Percentiles rank a stretch among this genome's conserved stretches.
Conservation (phyloP, 768 basidiomycete species). For the Lactarius akahatsu region DNA sequence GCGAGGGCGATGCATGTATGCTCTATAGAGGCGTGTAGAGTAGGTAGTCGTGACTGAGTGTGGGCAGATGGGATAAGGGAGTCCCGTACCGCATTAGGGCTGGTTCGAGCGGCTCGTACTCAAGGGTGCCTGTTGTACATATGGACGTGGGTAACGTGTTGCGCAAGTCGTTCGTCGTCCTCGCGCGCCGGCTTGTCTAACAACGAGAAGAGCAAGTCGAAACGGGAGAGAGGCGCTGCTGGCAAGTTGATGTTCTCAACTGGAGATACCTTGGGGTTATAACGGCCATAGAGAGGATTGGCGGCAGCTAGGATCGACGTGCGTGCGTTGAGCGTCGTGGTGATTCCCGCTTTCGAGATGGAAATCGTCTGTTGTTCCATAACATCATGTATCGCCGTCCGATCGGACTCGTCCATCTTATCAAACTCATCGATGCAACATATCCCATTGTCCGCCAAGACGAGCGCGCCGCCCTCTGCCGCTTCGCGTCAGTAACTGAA, state of each 20-base stretch:
- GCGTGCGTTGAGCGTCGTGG: slow-evolving; percentile 95
- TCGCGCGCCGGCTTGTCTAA: too few relatives aligned
- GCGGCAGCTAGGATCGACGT: slow-evolving; percentile 98
- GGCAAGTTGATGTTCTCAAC: too few relatives aligned
- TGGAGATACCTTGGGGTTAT: slow-evolving; percentile 96
- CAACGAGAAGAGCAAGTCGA: too few relatives aligned
- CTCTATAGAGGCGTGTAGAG: slow-evolving; percentile 45
- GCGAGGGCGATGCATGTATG: slow-evolving; percentile 96
- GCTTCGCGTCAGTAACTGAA: slow-evolving; percentile 10
- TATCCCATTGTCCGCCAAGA: slow-evolving; percentile 98
- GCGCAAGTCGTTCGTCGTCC: too few relatives aligned
- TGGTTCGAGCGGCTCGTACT: too few relatives aligned
- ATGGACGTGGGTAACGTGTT: too few relatives aligned
- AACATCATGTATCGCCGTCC: slow-evolving; percentile 99
- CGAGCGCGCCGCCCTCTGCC: slow-evolving; percentile 97
- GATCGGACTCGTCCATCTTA: slow-evolving; percentile 98
- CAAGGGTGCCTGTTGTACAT: too few relatives aligned
- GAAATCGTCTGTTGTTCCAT: slow-evolving; percentile 99
- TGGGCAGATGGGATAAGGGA: neutral
- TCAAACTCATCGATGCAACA: slow-evolving; percentile 99
- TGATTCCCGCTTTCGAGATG: slow-evolving; percentile 98
- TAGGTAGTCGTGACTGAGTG: slow-evolving; percentile 15
- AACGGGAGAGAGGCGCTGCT: too few relatives aligned
- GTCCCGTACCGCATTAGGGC: slow-evolving; percentile 69
- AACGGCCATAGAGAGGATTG: slow-evolving; percentile 96